phyloP scores from a whole-genome alignment of 768 basidiomycete genomes.

The Russula compacta region DNA sequence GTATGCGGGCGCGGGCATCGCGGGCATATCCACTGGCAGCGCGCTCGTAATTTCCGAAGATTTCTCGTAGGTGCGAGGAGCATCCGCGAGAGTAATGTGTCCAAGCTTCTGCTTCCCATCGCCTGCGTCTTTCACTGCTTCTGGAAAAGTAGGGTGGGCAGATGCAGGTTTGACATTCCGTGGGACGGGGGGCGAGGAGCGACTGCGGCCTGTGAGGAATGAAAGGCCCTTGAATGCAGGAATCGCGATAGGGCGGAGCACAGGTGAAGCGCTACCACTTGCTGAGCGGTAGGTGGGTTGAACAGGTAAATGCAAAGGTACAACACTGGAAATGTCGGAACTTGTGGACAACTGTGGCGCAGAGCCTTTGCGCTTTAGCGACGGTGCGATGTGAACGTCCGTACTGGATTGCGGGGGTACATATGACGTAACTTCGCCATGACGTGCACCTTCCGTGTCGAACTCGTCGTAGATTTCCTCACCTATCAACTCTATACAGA shows the following conservation, averaged over 20 bases:
- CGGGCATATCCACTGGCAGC: not conserved
- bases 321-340: not conserved
- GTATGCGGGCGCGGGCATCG: conserved; percentile 1
- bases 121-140: not conserved
- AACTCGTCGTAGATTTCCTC: conserved; percentile 93
- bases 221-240: conserved; percentile 17
- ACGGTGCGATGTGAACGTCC: conserved; percentile 14
- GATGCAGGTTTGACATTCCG: conserved; percentile 14
- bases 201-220: conserved; percentile 19
- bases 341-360: conserved; percentile 12
- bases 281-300: conserved; percentile 3
- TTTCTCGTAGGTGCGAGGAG: not conserved
- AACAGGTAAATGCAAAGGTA: too few species aligned
- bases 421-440: conserved; percentile 24
- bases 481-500: conserved; percentile 68
- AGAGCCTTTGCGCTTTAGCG: conserved; percentile 15
- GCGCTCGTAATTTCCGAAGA: not conserved
- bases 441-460: conserved; percentile 52
- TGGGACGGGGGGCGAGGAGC: conserved; percentile 14
- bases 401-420: conserved; percentile 21
- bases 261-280: conserved; percentile 8
- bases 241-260: conserved; percentile 9
- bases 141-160: not conserved
- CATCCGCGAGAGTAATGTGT: not conserved
- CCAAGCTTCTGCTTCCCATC: conserved; percentile 7